Base-by-base conservation (phyloP, 768 basidiomycete genomes). In the Termitomyces sp. region DNA sequence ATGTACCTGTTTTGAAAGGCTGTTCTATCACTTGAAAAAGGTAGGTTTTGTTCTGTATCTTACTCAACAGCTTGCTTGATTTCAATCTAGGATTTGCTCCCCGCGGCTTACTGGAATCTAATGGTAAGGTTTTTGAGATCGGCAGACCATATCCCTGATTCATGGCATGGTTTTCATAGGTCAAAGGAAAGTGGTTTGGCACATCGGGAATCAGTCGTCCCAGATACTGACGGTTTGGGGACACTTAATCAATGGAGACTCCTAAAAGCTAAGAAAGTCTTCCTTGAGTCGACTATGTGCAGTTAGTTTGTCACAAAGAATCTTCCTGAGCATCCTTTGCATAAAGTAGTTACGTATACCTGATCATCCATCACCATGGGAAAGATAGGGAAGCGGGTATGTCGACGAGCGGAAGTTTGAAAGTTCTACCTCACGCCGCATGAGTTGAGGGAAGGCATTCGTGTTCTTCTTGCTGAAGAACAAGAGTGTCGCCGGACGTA, bases 1-100 rank as follows among this genome's bases (percentile, higher is more conserved):
- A 50, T 38, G 20, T 30, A 7, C 13, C 6, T n/a, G 10, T 20
- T 41, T 28, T 20, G 3, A 28, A 47, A 89, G 88, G 57, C 62
- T 85, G 4, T 95, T 90, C 79, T 97, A 94, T 74, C 85, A 95
- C 72, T 73, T 98, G 53, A 95, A 95, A 74, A 95, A 88, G 80
- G 87, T 82, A 68, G 20, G 63, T n/a, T 43, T 20, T 2, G n/a
- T 3, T 16, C n/a, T 2, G 26, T 43, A 43, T 20, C n/a, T 43
- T 14, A 18, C 12, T 43, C 40, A 20, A 14, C 52, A 41, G 10
- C 40, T 32, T 6, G 41, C n/a, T 53, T 23, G 28, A 61, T 36
- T n/a, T 23, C 30, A 9, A 41, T 49, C 5, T 58, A 83, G 82
- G 81, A 85, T 61, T 56, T 89, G 32, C 89, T 91, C 77, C 88